phyloP scores from a whole-genome alignment of 257 asterid genomes.

The Rubia yunnanensis region DNA sequence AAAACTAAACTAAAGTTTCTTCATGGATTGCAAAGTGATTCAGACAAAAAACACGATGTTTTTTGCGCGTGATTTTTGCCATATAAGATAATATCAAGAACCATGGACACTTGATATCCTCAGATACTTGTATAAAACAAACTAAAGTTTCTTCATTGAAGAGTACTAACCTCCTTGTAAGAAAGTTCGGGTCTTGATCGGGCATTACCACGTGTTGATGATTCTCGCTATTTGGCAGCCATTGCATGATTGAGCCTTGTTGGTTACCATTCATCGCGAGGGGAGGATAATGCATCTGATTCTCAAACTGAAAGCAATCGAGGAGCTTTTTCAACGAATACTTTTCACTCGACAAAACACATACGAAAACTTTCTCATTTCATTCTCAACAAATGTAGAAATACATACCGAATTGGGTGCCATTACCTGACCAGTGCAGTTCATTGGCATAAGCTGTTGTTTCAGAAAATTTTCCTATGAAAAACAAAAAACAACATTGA shows the following conservation, averaged over 20 bases:
- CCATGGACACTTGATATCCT: not conserved
- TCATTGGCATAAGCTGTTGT: constrained; percentile 37
- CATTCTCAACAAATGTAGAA: constrained; percentile 12
- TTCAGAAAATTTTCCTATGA: constrained; percentile 41
- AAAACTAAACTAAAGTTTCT: not conserved
- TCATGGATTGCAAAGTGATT: too few relatives aligned
- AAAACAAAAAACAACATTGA: not conserved
- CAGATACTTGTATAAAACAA: not conserved
- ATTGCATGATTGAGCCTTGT: constrained; percentile 41
- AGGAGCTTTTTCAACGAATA: not conserved
- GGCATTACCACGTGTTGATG: constrained; percentile 41
- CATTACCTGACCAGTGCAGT: constrained; percentile 51
- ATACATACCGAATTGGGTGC: not conserved
- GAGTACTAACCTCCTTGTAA: constrained; percentile 38
- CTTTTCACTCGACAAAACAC: not conserved
- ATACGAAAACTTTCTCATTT: not conserved
- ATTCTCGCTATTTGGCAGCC: constrained; percentile 44
- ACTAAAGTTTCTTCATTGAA: not conserved
- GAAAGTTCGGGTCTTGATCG: constrained; percentile 34
- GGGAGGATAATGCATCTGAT: constrained; percentile 37
- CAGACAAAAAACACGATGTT: too few relatives aligned
- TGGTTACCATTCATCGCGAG: constrained; percentile 31
- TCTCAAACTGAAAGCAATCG: constrained; percentile 41
- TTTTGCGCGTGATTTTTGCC: too few relatives aligned
- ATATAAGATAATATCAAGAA: not conserved